A percentile compares a stretch with the other conserved stretches of the same genome.
Evolutionary conservation across 208 protist species (phyloP).

Genomic region (Crithidia bombi): DNA sequence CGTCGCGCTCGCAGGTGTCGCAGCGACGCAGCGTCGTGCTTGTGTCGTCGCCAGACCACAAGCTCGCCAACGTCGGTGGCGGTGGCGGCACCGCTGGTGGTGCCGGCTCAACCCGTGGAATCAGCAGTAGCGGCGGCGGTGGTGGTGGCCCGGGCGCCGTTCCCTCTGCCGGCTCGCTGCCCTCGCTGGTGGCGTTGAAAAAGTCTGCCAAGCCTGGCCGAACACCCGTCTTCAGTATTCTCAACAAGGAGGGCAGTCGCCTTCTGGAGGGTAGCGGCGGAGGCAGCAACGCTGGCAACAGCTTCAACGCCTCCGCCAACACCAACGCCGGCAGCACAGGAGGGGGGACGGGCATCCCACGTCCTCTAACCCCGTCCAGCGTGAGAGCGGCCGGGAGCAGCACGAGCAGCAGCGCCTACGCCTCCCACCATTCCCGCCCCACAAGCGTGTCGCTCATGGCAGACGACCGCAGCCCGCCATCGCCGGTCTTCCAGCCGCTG

Average conservation of each 20-base stretch:
- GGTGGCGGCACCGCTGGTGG: constrained; percentile 2
- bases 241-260: constrained; percentile 43
- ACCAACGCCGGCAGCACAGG: constrained; percentile 5
- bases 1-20: constrained; percentile 3
- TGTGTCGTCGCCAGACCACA: constrained; percentile 24
- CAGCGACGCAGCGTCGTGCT: constrained; percentile 26
- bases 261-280: constrained; percentile 18
- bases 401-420: constrained; percentile 5
- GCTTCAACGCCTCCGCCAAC: not conserved
- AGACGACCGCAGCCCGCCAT: constrained; percentile 27
- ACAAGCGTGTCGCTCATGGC: constrained; percentile 23
- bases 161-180: constrained; percentile 12
- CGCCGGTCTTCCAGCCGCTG: constrained; percentile 36
- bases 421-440: constrained; percentile 17
- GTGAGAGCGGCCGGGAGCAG: not conserved
- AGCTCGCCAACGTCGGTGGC: not conserved
- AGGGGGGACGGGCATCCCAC: not conserved
- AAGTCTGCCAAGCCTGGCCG: constrained; percentile 29
- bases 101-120: not conserved
- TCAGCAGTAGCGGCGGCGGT: not conserved
- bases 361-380: constrained; percentile 3
- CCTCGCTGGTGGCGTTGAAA: constrained; percentile 30
- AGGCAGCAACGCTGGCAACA: not conserved
- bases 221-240: constrained; percentile 54
- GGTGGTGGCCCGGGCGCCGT: not conserved